phyloP scores from a whole-genome alignment of 306 rosid genomes.

The Senna siamea region DNA sequence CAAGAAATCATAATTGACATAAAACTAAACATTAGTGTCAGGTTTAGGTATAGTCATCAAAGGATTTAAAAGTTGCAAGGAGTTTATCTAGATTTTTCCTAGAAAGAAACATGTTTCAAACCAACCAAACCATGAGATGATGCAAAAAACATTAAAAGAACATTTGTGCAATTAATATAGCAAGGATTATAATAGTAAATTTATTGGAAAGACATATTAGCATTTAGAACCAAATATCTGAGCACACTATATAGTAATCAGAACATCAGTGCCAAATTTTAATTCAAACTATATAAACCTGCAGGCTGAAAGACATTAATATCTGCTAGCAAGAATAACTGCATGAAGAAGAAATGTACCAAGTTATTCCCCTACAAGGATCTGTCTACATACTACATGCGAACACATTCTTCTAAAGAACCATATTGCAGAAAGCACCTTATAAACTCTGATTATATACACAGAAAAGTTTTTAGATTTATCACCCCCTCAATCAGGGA shows the following conservation, averaged over 20 bases:
- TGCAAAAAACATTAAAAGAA: constrained; percentile 4
- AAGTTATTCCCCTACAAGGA: constrained; percentile 1
- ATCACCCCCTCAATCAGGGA: neutral
- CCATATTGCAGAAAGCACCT: neutral
- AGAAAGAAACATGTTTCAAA: constrained; percentile 31
- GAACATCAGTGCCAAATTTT: neutral
- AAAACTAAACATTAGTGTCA: constrained; percentile 19
- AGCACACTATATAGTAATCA: neutral
- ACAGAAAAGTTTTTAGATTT: neutral
- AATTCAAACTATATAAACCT: constrained; percentile 7
- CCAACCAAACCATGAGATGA: neutral
- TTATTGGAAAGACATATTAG: constrained; percentile 26
- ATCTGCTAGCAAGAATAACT: neutral
- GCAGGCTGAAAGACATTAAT: neutral
- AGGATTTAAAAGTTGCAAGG: constrained; percentile 26
- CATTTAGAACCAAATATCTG: neutral
- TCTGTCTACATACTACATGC: neutral
- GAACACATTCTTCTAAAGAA: neutral
- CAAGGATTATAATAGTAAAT: neutral
- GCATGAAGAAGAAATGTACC: constrained; percentile 3
- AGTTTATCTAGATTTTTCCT: constrained; percentile 16
- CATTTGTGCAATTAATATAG: constrained; percentile 2
- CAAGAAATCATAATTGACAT: constrained; percentile 32
- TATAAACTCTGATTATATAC: neutral
- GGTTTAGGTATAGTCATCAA: constrained; percentile 29